Percentiles rank a stretch among this genome's conserved stretches.
Evolutionary conservation across 2,329 filamentous ascomycete genomes (phyloP).

Genomic region (Graphilbum ipis-grandicollis): DNA sequence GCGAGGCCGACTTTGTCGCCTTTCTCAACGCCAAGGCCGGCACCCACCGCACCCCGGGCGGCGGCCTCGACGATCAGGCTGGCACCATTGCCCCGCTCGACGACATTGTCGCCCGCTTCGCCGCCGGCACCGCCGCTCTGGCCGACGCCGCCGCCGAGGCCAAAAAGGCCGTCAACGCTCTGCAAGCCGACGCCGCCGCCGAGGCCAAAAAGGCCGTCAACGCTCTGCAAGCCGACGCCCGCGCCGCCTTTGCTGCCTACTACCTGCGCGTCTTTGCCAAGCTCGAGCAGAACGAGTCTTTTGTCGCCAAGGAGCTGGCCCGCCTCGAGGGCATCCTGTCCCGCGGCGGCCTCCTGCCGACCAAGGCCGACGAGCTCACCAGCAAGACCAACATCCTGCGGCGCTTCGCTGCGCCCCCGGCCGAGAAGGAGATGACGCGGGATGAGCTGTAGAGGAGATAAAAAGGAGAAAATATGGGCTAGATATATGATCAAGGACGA

Average conservation of each 20-base stretch:
- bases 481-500: no score
- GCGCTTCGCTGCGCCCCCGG: slow-evolving; percentile 50
- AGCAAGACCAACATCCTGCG: slow-evolving; percentile 76
- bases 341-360: slow-evolving; percentile 70
- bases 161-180: slow-evolving; percentile 47
- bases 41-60: slow-evolving; percentile 68
- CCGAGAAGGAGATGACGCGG: slow-evolving; percentile 37
- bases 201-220: slow-evolving; percentile 58
- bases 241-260: slow-evolving; percentile 76
- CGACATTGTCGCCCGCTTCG: slow-evolving; percentile 55
- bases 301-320: slow-evolving; percentile 69
- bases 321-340: slow-evolving; percentile 63
- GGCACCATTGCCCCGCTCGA: slow-evolving; percentile 74
- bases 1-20: slow-evolving; percentile 56
- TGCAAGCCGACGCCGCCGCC: slow-evolving; percentile 46
- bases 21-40: slow-evolving; percentile 84
- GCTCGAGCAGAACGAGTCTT: slow-evolving; percentile 58
- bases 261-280: slow-evolving; percentile 86
- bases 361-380: slow-evolving; percentile 79
- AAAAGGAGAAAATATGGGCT: no score
- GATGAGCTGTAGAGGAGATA: slow-evolving; percentile 44
- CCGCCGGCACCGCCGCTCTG: slow-evolving; percentile 37
- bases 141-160: slow-evolving; percentile 30
- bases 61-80: slow-evolving; percentile 58
- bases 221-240: slow-evolving; percentile 40